Base-by-base conservation (phyloP, 768 basidiomycete genomes). In the Coprinellus micaceus region DNA sequence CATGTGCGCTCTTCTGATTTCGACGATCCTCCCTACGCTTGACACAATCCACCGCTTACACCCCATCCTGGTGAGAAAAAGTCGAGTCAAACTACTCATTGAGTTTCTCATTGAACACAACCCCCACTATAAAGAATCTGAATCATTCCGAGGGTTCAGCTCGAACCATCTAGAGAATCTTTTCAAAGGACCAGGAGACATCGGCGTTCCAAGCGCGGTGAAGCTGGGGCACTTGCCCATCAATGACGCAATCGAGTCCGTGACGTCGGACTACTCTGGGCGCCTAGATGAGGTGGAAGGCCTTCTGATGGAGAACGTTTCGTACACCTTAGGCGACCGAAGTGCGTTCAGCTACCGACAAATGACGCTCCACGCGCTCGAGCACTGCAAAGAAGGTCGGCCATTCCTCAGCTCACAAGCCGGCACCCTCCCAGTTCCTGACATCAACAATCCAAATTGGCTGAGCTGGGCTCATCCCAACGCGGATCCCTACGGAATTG, bases 261-360 rank as follows among this genome's bases (percentile, higher is more conserved):
- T 43, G 4, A 58, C 53, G 1, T 43, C 57, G 2, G 58, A 56
- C 30, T 61, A 58, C 43, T 44, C 54, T 36, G 24, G 2, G 45
- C 5, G n/a, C 9, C 50, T 24, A 13, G 30, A 22, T 2, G 40
- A 56, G 0, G 2, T 2, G 17, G 54, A 59, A 19, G 52, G 53
- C 1, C 12, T 64, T 0, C 17, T 61, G 24, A 65, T 61, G 58
- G 62, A 63, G 37, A 60, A 57, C 51, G 62, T 62, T 1, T 51
- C 52, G 1, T 65, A 54, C 30, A 63, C 60, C 0, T 22, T 55
- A 1, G 64, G 61, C 1, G 64, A 65, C 25, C n/a, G 24, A 6
- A 44, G n/a, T n/a, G n/a, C 43, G n/a, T 24, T 44, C n/a, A 24
- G n/a, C 43, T 44, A 44, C 43, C 6, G 43, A 9, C n/a, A 44